Evolutionary conservation across 2,329 filamentous ascomycete species (phyloP).

Genomic region (Cladosporium austrohemisphaericum): DNA sequence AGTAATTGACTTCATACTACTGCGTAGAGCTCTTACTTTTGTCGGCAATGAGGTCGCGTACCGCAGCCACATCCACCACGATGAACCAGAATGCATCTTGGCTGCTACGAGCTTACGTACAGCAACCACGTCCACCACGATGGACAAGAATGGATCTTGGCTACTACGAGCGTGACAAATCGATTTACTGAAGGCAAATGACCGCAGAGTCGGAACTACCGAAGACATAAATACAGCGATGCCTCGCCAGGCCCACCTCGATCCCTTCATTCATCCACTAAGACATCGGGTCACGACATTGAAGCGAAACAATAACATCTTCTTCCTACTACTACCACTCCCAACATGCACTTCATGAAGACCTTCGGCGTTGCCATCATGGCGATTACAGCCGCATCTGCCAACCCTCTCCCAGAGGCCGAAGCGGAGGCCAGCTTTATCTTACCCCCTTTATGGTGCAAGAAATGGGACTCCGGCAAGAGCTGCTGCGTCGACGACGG

Average conservation of each 20-base stretch:
- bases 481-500: slow-evolving; percentile 3
- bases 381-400: slow-evolving; percentile 4
- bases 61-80: background rate
- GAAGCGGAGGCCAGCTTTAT: background rate
- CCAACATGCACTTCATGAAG: slow-evolving; percentile 5
- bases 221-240: slow-evolving; percentile 3
- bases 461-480: slow-evolving; percentile 7
- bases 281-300: background rate
- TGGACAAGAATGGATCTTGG: background rate
- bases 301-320: background rate
- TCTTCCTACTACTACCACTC: slow-evolving; percentile 1
- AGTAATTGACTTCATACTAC: slow-evolving; percentile 2
- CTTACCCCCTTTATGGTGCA: background rate
- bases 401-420: slow-evolving; percentile 4
- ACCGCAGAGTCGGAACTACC: background rate
- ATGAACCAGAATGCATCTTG: background rate
- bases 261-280: background rate
- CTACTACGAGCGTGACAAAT: background rate
- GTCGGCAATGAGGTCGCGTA: background rate
- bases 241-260: background rate
- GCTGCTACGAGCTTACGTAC: background rate
- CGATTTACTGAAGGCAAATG: background rate
- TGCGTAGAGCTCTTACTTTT: background rate
- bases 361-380: slow-evolving; percentile 2
- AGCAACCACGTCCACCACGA: background rate